Evolutionary conservation across 1,284 basidiomycete genomes (phyloP), one percentile per base, ranked within the genome.

Genomic region (Ustilago sp.): DNA sequence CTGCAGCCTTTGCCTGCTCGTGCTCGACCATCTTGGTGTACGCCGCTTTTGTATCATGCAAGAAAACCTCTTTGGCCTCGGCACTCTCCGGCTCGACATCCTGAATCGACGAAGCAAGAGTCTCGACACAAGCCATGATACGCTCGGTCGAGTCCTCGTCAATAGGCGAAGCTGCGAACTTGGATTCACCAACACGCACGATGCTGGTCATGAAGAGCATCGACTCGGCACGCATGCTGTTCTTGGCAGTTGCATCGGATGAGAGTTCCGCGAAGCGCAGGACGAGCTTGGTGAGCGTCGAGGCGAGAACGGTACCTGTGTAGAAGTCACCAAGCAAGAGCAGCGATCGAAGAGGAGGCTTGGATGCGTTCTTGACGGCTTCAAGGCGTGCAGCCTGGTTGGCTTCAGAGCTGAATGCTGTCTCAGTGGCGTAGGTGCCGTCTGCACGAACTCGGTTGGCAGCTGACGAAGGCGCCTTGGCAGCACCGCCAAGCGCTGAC

Each of bases 171-270:
- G 93, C 91, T 47, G 93, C 93, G 81, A 97, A 97, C 86, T 96
- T 95, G 68, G 94, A 95, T 88, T 98, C 96, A 47, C 97, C 97
- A 55, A 98, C 94, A 56, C 96, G 94, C 81, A 99, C 93, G 83
- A 97, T 90, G 17, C 94, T 97, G 2, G 94, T 93, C 96, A 99
- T 98, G 85, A 99, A 95, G 68, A 99, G 89, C 93, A 99, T 98
- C 3, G 94, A 92, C 89, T 99, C 96, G 19, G 96, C 96, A 34
- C 93, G 91, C 11, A 98, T 58, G 45, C 77, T 73, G 69, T 86
- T 86, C 73, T 82, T 79, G 45, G 75, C 88, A 80, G 95, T 95
- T 58, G 90, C 89, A 41, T 90, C 89, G 59, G 88, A 87, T 19
- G 86, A 86, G 35, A 91, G 87, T 74, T 93, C 90, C 23, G 90